These are phyloP conservation scores for Cladorrhinum samala DNA, from an alignment of 495 filamentous ascomycete species.

Conservation along the genomic window DNA sequence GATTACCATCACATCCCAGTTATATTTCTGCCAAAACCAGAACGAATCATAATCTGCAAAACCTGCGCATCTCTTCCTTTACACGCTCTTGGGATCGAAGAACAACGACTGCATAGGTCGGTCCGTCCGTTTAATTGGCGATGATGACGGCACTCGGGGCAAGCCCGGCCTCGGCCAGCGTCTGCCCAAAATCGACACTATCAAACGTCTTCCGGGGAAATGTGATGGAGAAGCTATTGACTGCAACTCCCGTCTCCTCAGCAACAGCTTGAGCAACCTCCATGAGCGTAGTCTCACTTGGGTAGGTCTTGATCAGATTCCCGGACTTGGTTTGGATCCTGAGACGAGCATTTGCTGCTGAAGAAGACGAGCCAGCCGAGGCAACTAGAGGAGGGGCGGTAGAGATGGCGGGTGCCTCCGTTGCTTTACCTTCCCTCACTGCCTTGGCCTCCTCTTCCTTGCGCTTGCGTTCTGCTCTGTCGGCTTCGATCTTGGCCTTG, in stretches of 20 bases:
- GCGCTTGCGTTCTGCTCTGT: conserved; percentile 76
- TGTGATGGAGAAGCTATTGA: conserved; percentile 72
- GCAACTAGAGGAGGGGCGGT: conserved; percentile 30
- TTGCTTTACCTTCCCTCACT: conserved; percentile 64
- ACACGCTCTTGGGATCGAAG: not conserved
- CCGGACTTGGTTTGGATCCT: conserved; percentile 70
- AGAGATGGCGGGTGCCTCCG: conserved; percentile 40
- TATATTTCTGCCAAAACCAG: too few relatives aligned
- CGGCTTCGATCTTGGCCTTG: conserved; percentile 84
- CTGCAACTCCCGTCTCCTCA: conserved; percentile 49
- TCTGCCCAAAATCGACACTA: conserved; percentile 76
- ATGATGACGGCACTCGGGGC: conserved; percentile 84
- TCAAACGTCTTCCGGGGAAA: conserved; percentile 81
- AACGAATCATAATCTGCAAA: too few relatives aligned
- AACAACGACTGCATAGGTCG: not conserved
- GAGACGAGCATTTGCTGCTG: conserved; percentile 61
- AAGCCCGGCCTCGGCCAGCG: conserved; percentile 85
- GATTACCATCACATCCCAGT: too few relatives aligned
- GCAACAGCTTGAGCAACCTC: conserved; percentile 77
- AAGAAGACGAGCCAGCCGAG: conserved; percentile 27
- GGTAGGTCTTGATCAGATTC: conserved; percentile 74
- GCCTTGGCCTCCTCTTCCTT: conserved; percentile 82
- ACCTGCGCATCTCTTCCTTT: not conserved
- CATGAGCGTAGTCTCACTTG: conserved; percentile 83
- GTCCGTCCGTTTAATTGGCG: conserved; percentile 41